phyloP scores from a whole-genome alignment of 2,329 filamentous ascomycete species.

The Elsinoe perseae region DNA sequence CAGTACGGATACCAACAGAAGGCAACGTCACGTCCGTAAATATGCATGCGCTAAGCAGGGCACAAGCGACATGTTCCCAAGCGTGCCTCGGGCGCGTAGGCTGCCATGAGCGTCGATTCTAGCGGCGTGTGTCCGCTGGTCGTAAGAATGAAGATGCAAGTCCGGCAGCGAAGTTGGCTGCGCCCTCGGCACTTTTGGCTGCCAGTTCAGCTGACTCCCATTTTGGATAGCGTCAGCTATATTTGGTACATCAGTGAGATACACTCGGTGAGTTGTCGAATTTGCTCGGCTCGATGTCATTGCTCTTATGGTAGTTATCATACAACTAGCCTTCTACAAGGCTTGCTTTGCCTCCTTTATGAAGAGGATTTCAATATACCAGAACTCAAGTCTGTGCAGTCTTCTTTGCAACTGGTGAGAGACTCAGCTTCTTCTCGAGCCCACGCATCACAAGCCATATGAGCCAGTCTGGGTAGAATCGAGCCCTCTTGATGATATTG shows the following conservation, averaged over 20 bases:
- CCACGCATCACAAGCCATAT: background rate
- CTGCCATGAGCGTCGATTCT: background rate
- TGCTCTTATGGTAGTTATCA: background rate
- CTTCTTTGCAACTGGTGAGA: background rate
- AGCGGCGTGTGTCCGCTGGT: background rate
- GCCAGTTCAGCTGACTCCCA: background rate
- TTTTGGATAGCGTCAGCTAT: background rate
- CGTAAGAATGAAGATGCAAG: background rate
- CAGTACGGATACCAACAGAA: background rate
- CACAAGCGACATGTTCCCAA: background rate
- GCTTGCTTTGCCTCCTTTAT: background rate
- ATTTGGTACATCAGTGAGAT: background rate
- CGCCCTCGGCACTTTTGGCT: constrained; percentile 1
- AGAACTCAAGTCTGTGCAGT: background rate
- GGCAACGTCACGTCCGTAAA: constrained; percentile 9
- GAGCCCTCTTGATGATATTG: background rate
- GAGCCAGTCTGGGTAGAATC: constrained; percentile 11
- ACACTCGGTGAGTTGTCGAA: background rate
- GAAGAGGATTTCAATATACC: background rate
- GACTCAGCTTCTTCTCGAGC: background rate
- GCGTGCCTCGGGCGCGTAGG: constrained; percentile 3
- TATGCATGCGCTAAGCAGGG: constrained; percentile 11
- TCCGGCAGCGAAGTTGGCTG: constrained; percentile 2
- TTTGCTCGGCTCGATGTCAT: background rate
- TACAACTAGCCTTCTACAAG: background rate